Conservation (phyloP, 2,329 filamentous ascomycete genomes). For the Colletotrichum agaves region DNA sequence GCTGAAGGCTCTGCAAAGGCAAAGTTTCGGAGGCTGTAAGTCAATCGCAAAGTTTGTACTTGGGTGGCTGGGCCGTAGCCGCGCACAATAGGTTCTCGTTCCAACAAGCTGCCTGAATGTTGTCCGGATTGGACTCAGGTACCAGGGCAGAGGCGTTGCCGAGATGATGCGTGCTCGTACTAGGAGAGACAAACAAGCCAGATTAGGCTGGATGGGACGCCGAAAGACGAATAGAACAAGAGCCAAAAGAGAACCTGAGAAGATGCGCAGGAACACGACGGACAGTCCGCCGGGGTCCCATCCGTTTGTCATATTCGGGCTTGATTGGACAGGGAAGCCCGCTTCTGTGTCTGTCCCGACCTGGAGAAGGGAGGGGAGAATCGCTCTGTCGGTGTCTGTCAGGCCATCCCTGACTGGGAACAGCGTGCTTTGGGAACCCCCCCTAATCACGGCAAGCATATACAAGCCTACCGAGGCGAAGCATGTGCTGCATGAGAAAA, state of each 20-base stretch:
- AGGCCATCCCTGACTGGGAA: slow-evolving; percentile 21
- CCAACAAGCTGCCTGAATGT: background rate
- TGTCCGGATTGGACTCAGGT: background rate
- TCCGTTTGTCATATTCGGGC: slow-evolving; percentile 22
- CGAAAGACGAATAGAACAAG: background rate
- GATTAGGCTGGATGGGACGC: slow-evolving; percentile 4
- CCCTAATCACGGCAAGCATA: slow-evolving; percentile 18
- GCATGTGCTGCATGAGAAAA: slow-evolving; percentile 9
- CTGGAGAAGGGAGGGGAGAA: background rate
- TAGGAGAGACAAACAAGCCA: slow-evolving; percentile 13
- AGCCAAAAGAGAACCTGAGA: background rate
- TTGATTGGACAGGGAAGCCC: slow-evolving; percentile 19
- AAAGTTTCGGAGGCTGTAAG: slow-evolving; percentile 6
- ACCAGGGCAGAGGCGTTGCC: slow-evolving; percentile 18
- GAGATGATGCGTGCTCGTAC: slow-evolving; percentile 10
- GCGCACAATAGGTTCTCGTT: background rate
- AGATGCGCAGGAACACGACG: slow-evolving; percentile 29
- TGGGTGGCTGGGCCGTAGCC: background rate
- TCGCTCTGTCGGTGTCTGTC: background rate
- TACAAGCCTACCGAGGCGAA: slow-evolving; percentile 11
- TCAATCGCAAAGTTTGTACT: background rate
- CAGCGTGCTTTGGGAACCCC: slow-evolving; percentile 2
- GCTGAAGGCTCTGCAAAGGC: background rate
- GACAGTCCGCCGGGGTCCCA: slow-evolving; percentile 7
- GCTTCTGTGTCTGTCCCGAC: background rate